phyloP scores from a whole-genome alignment of 148 eudicot genomes.

The Agrostemma githago region DNA sequence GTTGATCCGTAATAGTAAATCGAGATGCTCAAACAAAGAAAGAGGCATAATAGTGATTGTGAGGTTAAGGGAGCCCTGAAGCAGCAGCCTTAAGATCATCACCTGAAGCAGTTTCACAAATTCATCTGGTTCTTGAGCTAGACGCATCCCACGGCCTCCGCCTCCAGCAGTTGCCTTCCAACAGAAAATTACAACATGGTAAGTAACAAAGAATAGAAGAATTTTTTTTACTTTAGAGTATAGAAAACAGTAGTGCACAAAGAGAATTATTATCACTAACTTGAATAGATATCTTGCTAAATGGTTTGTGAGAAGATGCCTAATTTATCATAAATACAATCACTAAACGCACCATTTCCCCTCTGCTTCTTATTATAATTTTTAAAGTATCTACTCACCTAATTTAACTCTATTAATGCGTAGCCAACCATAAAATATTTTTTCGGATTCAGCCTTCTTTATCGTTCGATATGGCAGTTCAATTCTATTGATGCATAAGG shows the following conservation, averaged over 20 bases:
- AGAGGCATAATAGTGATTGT: background rate
- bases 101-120: slow-evolving; percentile 98
- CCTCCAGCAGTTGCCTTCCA: slow-evolving; percentile 99
- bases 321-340: background rate
- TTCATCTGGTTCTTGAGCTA: slow-evolving; percentile 89
- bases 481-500: background rate
- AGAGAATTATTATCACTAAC: background rate
- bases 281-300: background rate
- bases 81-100: slow-evolving; percentile 14
- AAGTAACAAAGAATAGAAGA: slow-evolving; percentile 8
- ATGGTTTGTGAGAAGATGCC: background rate
- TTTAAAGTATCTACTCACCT: background rate
- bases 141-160: slow-evolving; percentile 99
- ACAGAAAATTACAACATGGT: slow-evolving; percentile 5
- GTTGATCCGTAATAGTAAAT: background rate
- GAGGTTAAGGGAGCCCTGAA: background rate
- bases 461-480: background rate
- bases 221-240: background rate
- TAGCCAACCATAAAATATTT: background rate
- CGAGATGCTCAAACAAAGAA: background rate
- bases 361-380: background rate
- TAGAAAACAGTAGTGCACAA: background rate
- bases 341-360: background rate
- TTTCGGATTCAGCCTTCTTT: background rate
- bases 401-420: no score